A percentile compares a stretch with the other conserved stretches of the same genome.
Evolutionary conservation across 108 stramenopile genomes (phyloP).

Genomic region (Cylindrotheca fusiformis): DNA sequence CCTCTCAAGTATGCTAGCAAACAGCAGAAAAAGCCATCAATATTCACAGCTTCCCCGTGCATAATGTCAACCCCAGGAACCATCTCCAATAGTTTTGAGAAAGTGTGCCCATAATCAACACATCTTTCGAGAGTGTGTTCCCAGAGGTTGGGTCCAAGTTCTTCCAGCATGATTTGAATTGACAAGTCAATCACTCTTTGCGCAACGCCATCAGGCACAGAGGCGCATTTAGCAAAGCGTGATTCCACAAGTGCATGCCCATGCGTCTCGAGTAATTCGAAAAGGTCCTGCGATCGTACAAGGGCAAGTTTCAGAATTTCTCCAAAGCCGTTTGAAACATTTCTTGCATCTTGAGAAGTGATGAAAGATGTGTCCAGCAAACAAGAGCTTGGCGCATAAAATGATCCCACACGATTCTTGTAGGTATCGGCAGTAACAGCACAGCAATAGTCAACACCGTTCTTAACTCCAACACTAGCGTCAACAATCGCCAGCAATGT

Average conservation of each 20-base stretch:
- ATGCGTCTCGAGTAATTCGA: constrained; percentile 91
- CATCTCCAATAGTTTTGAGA: constrained; percentile 95
- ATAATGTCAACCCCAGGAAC: constrained; percentile 90
- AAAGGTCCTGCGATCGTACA: constrained; percentile 86
- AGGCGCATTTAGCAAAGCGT: constrained; percentile 48
- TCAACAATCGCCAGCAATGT: constrained; percentile 96
- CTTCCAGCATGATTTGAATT: constrained; percentile 96
- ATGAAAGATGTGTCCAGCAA: constrained; percentile 89
- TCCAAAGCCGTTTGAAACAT: constrained; percentile 93
- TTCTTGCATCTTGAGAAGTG: constrained; percentile 75
- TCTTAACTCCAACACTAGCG: constrained; percentile 96
- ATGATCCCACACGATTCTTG: constrained; percentile 94
- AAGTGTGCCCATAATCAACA: constrained; percentile 94
- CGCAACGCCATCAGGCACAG: constrained; percentile 63
- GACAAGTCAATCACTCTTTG: constrained; percentile 90
- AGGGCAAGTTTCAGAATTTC: constrained; percentile 95
- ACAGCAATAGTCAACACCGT: constrained; percentile 94
- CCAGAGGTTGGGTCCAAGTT: constrained; percentile 97
- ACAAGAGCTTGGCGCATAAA: constrained; percentile 89
- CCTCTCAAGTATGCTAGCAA: constrained; percentile 85
- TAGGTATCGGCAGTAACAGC: constrained; percentile 78
- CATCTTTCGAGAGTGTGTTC: constrained; percentile 89
- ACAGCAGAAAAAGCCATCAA: constrained; percentile 95
- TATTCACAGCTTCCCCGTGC: constrained; percentile 97
- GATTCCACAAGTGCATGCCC: constrained; percentile 79